Conservation (phyloP, 805 yeast species). For the Yarrowia divulgata region DNA sequence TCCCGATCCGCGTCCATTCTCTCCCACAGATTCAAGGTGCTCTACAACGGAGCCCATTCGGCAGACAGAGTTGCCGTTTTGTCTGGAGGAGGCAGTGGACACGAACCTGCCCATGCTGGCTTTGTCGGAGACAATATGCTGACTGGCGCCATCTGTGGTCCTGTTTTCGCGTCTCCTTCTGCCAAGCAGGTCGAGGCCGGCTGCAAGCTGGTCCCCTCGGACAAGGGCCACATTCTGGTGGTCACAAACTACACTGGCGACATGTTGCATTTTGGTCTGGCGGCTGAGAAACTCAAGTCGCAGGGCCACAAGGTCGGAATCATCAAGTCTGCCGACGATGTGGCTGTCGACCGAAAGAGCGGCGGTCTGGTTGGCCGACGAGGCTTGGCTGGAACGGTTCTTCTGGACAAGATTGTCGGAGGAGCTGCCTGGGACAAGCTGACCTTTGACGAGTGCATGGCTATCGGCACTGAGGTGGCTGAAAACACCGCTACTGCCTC, state of each 20-base stretch:
- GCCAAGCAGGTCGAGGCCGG: slow-evolving; percentile 84
- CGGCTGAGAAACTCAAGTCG: slow-evolving; percentile 85
- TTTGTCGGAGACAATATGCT: slow-evolving; percentile 86
- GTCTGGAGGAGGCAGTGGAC: slow-evolving; percentile 62
- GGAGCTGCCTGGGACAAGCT: slow-evolving; percentile 61
- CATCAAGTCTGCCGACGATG: slow-evolving; percentile 87
- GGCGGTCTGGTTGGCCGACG: slow-evolving; percentile 66
- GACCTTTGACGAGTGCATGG: slow-evolving; percentile 62
- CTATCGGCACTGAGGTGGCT: slow-evolving; percentile 66
- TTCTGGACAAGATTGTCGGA: slow-evolving; percentile 86
- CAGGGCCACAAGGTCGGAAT: slow-evolving; percentile 76
- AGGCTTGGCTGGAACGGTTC: slow-evolving; percentile 89
- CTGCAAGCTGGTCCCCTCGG: slow-evolving; percentile 62
- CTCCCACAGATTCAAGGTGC: slow-evolving; percentile 53
- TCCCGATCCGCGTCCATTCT: slow-evolving; percentile 53
- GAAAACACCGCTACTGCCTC: slow-evolving; percentile 82
- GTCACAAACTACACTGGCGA: slow-evolving; percentile 97
- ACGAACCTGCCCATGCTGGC: slow-evolving; percentile 88
- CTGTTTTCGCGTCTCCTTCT: slow-evolving; percentile 92
- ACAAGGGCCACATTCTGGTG: slow-evolving; percentile 74
- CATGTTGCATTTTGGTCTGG: slow-evolving; percentile 88
- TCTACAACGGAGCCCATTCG: slow-evolving; percentile 49
- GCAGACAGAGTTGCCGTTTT: slow-evolving; percentile 54
- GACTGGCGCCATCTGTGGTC: slow-evolving; percentile 89
- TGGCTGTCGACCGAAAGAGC: slow-evolving; percentile 87